phyloP scores from a whole-genome alignment of 1,284 basidiomycete genomes.

The Waitea zeae region DNA sequence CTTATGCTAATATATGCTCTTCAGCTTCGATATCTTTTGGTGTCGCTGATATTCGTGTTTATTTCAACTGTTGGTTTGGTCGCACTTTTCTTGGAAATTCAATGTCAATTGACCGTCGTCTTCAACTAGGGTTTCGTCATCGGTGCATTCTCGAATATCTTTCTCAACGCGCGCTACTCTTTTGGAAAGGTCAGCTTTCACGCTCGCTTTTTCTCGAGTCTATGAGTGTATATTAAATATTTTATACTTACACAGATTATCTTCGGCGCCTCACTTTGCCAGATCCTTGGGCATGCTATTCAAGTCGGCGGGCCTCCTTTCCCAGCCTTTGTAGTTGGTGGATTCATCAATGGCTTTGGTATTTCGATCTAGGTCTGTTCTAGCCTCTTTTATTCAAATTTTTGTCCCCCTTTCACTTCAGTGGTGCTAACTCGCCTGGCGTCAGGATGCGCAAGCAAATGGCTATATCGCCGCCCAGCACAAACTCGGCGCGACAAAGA shows the following conservation, averaged over 20 bases:
- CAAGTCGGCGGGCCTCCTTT: slow-evolving; percentile 44
- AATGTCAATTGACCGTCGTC: no score
- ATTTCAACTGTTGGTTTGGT: no score
- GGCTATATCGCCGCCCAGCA: slow-evolving; percentile 31
- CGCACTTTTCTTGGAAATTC: no score
- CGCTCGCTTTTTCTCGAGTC: neutral
- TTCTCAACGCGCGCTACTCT: slow-evolving; percentile 14
- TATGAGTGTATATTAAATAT: neutral
- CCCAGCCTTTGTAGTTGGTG: slow-evolving; percentile 44
- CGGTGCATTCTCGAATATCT: slow-evolving; percentile 11
- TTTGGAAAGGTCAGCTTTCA: slow-evolving; percentile 13
- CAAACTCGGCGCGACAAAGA: slow-evolving; percentile 24
- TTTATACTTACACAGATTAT: slow-evolving; percentile 1
- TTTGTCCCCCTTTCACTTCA: slow-evolving; percentile 7
- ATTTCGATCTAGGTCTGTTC: slow-evolving; percentile 28
- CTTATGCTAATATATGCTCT: no score
- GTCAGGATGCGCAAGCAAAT: slow-evolving; percentile 38
- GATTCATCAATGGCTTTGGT: slow-evolving; percentile 42
- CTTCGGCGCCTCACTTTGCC: slow-evolving; percentile 21
- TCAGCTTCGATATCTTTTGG: no score
- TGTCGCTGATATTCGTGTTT: no score
- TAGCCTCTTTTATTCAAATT: neutral
- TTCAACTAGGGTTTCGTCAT: slow-evolving; percentile 7
- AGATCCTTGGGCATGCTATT: slow-evolving; percentile 28
- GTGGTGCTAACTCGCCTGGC: no score